Evolutionary conservation across 2,329 filamentous ascomycete genomes (phyloP).

Genomic region (Alternaria postmessia): DNA sequence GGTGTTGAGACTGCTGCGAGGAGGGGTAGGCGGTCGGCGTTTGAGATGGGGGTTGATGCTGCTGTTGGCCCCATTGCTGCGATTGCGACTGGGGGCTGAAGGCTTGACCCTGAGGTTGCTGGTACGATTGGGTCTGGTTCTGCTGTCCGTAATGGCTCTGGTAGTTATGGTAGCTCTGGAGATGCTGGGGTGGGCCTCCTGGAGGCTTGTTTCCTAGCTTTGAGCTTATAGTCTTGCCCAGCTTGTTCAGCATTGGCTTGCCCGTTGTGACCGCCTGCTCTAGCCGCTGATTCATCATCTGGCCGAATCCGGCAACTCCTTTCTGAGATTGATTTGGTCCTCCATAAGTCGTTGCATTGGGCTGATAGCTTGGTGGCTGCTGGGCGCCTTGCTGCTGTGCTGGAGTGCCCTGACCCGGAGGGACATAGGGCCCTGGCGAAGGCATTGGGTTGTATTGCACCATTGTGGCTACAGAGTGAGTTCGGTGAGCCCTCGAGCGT

Average conservation of each 20-base stretch:
- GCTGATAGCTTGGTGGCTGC: conserved; percentile 27
- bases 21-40: conserved; percentile 26
- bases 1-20: conserved; percentile 38
- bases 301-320: conserved; percentile 34
- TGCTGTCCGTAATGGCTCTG: conserved; percentile 39
- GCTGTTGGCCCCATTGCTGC: conserved; percentile 25
- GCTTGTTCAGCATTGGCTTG: conserved; percentile 49
- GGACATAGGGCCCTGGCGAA: conserved; percentile 38
- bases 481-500: not conserved
- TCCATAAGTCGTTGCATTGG: conserved; percentile 24
- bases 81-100: conserved; percentile 25
- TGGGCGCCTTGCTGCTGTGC: conserved; percentile 32
- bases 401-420: conserved; percentile 29
- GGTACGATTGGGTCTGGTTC: conserved; percentile 24
- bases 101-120: conserved; percentile 25
- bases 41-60: conserved; percentile 27
- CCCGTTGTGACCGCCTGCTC: conserved; percentile 41
- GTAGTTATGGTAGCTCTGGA: conserved; percentile 44
- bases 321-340: conserved; percentile 29
- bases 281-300: conserved; percentile 43
- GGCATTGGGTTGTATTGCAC: conserved; percentile 44
- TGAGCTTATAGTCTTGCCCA: conserved; percentile 48
- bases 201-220: conserved; percentile 41
- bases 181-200: conserved; percentile 36
- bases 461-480: conserved; percentile 25